Base-by-base conservation (phyloP, 768 basidiomycete species). In the Pleurotus giganteus region DNA sequence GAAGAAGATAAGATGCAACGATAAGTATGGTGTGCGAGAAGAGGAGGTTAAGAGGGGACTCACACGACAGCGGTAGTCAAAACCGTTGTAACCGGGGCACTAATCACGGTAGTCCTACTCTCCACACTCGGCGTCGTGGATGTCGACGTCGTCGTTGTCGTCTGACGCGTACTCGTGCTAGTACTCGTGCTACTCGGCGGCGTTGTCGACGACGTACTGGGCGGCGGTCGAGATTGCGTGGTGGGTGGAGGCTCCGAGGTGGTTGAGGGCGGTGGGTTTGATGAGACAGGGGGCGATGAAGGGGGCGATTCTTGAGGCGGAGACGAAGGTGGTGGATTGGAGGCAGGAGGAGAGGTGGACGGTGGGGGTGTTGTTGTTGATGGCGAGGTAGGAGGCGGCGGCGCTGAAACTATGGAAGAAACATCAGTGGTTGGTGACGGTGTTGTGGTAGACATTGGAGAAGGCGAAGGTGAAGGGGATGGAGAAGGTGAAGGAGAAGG, bases 401-500 rank as follows among this genome's bases (percentile, higher is more conserved):
- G n/a, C n/a, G n/a, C n/a, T n/a, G n/a, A n/a, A n/a, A n/a, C n/a
- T n/a, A n/a, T n/a, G n/a, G n/a, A 21, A 26, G 17, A 17, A 23
- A 24, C 19, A 26, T 17, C 21, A 24, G 43, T 6, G 17, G 43
- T 45, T 45, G 26, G 43, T 21, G 39, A 41, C 39, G 39, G 39
- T n/a, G n/a, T n/a, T n/a, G n/a, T n/a, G n/a, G n/a, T n/a, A n/a
- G n/a, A n/a, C n/a, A n/a, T n/a, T n/a, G n/a, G n/a, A n/a, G n/a
- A n/a, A n/a, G n/a, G n/a, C n/a, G n/a, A n/a, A n/a, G n/a, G n/a
- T 41, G 39, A 41, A 5, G 23, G 17, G 39, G 39, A 11, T 12
- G 61, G 56, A 3, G 58, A 59, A 17, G 58, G 49, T 2, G 58
- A 50, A 8, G 53, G 53, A 2, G 59, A 34, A 3, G 58, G 57